Evolutionary conservation across 352 stramenopile genomes (phyloP).

Genomic region (Pythium phragmitis): DNA sequence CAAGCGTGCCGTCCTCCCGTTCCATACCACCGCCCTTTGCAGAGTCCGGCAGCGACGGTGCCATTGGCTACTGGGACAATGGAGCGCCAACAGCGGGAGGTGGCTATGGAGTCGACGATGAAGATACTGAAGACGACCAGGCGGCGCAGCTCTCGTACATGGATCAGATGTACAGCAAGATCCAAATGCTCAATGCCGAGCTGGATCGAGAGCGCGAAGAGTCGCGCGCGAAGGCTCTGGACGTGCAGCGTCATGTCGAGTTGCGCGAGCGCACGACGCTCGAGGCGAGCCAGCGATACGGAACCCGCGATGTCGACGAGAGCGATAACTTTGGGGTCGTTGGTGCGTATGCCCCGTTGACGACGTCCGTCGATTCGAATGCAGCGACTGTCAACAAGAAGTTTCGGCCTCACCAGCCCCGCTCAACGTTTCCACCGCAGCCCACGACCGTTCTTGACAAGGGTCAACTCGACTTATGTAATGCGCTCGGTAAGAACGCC

Average conservation of each 20-base stretch:
- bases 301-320: conserved; percentile 20
- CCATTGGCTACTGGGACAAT: conserved; percentile 23
- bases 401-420: conserved; percentile 24
- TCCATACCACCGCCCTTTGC: neutral
- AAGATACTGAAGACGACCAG: conserved; percentile 28
- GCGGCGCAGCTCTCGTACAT: conserved; percentile 58
- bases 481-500: conserved; percentile 58
- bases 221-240: neutral
- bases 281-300: conserved; percentile 26
- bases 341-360: conserved; percentile 14
- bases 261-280: conserved; percentile 15
- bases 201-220: conserved; percentile 34
- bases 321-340: conserved; percentile 29
- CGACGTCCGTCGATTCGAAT: conserved; percentile 1
- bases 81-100: conserved; percentile 13
- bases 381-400: conserved; percentile 20
- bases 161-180: conserved; percentile 70
- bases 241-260: conserved; percentile 27
- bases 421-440: conserved; percentile 14
- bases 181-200: conserved; percentile 48
- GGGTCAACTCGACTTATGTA: conserved; percentile 56
- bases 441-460: conserved; percentile 28
- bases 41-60: neutral
- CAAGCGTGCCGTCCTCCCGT: neutral
- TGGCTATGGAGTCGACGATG: neutral